Conservation (phyloP, 768 basidiomycete genomes). For the Hemileccinum impolitum region DNA sequence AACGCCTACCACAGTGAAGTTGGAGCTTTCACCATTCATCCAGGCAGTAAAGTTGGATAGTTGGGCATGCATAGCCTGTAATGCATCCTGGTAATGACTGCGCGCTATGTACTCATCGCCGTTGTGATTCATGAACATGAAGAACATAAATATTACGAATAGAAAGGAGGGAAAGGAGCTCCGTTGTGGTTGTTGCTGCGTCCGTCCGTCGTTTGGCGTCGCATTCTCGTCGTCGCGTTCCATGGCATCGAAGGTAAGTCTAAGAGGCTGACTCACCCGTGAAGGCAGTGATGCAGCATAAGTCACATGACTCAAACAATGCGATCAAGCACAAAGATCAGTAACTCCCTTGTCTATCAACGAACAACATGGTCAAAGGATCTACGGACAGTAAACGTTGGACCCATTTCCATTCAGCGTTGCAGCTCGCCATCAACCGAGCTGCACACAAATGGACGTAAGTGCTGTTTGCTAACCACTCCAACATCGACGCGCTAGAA, state of each 20-base stretch:
- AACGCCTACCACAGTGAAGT: constrained; percentile 60
- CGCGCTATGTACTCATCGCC: constrained; percentile 63
- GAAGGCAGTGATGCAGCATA: neutral
- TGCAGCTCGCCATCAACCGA: constrained; percentile 52
- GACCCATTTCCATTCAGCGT: constrained; percentile 48
- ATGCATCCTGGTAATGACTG: constrained; percentile 63
- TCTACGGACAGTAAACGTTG: constrained; percentile 43
- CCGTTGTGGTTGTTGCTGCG: constrained; percentile 40
- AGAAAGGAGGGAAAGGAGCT: constrained; percentile 71
- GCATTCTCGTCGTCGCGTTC: constrained; percentile 28
- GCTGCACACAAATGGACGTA: constrained; percentile 54
- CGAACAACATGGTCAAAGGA: constrained; percentile 18
- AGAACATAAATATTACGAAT: constrained; percentile 70
- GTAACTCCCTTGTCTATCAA: neutral
- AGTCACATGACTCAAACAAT: constrained; percentile 21
- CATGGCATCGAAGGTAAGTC: constrained; percentile 19
- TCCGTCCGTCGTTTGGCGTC: constrained; percentile 9
- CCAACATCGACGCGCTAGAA: neutral
- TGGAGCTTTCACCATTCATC: constrained; percentile 62
- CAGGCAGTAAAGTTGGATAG: constrained; percentile 73
- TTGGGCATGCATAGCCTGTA: constrained; percentile 55
- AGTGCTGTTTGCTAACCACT: constrained; percentile 17
- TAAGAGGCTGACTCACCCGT: too few relatives aligned
- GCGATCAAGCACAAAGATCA: too few relatives aligned
- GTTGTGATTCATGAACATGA: constrained; percentile 75